Conservation (phyloP, 768 basidiomycete genomes). For the Infundibulicybe gibba region DNA sequence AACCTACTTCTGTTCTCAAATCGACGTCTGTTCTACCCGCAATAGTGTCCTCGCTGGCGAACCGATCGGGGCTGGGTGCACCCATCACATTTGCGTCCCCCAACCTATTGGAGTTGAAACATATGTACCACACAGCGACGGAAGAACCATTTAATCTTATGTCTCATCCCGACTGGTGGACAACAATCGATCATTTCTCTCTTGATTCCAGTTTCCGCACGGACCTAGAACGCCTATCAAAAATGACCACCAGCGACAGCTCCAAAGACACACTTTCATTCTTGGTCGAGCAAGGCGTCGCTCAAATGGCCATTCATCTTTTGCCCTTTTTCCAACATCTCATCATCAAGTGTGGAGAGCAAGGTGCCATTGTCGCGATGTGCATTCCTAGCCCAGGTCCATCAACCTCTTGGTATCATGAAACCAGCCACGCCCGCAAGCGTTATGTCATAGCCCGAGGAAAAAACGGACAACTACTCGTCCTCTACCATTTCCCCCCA, state of each 20-base stretch:
- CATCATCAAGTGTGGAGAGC: slow-evolving; percentile 79
- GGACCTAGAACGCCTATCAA: slow-evolving; percentile 60
- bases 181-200: slow-evolving; percentile 54
- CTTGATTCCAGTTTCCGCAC: slow-evolving; percentile 66
- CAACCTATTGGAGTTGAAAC: slow-evolving; percentile 74
- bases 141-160: slow-evolving; percentile 45
- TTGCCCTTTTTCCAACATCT: slow-evolving; percentile 84
- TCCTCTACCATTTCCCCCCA: slow-evolving; percentile 75
- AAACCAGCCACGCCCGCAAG: slow-evolving; percentile 38
- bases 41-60: slow-evolving; percentile 33
- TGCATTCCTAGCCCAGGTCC: slow-evolving; percentile 37
- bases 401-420: slow-evolving; percentile 46
- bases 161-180: slow-evolving; percentile 62
- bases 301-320: slow-evolving; percentile 77
- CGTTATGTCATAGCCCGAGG: slow-evolving; percentile 54
- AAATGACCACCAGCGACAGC: slow-evolving; percentile 35
- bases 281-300: slow-evolving; percentile 65
- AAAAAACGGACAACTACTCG: slow-evolving; percentile 41
- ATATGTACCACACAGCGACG: slow-evolving; percentile 49
- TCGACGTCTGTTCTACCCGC: slow-evolving; percentile 67
- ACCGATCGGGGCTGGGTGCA: slow-evolving; percentile 18
- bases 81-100: slow-evolving; percentile 78
- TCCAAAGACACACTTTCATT: slow-evolving; percentile 50
- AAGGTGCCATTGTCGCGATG: slow-evolving; percentile 65
- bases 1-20: slow-evolving; percentile 92